Base-by-base conservation (phyloP, 2,329 filamentous ascomycete genomes). In the Penicillium crustosum region DNA sequence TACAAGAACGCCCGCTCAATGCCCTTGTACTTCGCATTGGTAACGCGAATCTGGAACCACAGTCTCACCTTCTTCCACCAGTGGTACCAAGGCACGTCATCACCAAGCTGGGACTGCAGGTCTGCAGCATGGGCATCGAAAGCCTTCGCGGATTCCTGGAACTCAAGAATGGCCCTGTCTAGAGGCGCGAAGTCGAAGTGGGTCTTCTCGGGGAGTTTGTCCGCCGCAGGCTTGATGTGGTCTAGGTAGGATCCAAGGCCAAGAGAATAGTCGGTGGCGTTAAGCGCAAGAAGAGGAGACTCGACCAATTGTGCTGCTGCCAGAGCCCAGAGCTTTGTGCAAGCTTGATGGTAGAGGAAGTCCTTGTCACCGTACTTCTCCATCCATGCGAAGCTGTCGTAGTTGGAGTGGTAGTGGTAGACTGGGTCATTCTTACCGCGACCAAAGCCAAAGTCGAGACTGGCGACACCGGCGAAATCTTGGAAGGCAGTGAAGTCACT, bases 381-480 rank as follows among this genome's bases (percentile, higher is more conserved):
- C 89, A 94, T 94, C 91, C 91, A 95, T 67, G 88, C 79, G 70
- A 90, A 93, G 35, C 84, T 89, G 70, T 95, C 91, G 70, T 93
- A 95, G 75, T 94, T 94, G 61, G 85, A 79, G 66, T 95, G 90
- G 68, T 94, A 95, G 73, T 91, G 89, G 68, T 91, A 90, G 45
- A 82, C 77, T 56, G 80, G 73, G 43, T 82, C 80, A 2, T 75
- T 70, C 0, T 65, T 57, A 25, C 74, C 74, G 8, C 65, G 70
- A 17, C 72, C 72, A 68, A 89, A 90, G 27, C 83, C 82, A 50
- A 90, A 80, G 67, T 90, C 85, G 15, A 89, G 70, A 61, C 82
- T 85, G 8, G 88, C 82, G 41, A 91, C 79, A 44, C 88, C 89
- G 0, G 86, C 86, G 65, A 82, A 86, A 71, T 91, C 87, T 67